Base-by-base conservation (phyloP, 768 basidiomycete genomes). In the Leucosporidium scottii region DNA sequence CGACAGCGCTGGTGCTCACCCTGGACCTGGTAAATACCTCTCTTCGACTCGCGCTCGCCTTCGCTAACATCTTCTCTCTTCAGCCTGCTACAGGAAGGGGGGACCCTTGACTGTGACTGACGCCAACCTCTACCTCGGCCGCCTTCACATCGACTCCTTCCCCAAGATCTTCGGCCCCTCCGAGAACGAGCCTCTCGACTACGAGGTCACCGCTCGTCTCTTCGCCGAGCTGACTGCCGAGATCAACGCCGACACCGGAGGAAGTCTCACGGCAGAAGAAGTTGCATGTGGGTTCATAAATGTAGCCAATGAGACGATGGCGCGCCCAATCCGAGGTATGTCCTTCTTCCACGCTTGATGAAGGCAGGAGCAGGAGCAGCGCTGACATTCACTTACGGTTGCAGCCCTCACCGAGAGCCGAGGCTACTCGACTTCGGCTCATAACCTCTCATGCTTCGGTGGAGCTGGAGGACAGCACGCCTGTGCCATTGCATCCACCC, bases 251-350 rank as follows among this genome's bases (percentile, higher is more conserved):
- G 81, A 81, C 25, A 83, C 83, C 47, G 57, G 64, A 4, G 31
- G 51, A 12, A 55, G 30, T 21, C 80, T 91, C 51, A 72, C 68
- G 8, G 75, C 92, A 39, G 90, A 93, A 74, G 91, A 94, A 76
- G 85, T 94, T 49, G 88, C 92, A 15, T 93, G 90, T 69, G 93
- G 93, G 9, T 94, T 93, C 78, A 88, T 94, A 79, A 90, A 93
- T 75, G 91, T 94, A 12, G 93, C 93, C 12, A 96, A 96, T 73
- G 93, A 96, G 80, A 93, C 92, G 0, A 96, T 96, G 92, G 89
- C 87, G 70, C 81, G 93, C 57, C 93, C 93, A 28, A 23, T 50
- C n/a, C 49, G 20, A 20, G n/a, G n/a, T n/a, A 15, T 17, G 49
- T 50, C n/a, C 6, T 50, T 17, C 49, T 20, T n/a, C n/a, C n/a